A percentile compares a stretch with the other conserved stretches of the same genome.
phyloP scores from a whole-genome alignment of 139 green algal species.

The Picochlorum costavermella region DNA sequence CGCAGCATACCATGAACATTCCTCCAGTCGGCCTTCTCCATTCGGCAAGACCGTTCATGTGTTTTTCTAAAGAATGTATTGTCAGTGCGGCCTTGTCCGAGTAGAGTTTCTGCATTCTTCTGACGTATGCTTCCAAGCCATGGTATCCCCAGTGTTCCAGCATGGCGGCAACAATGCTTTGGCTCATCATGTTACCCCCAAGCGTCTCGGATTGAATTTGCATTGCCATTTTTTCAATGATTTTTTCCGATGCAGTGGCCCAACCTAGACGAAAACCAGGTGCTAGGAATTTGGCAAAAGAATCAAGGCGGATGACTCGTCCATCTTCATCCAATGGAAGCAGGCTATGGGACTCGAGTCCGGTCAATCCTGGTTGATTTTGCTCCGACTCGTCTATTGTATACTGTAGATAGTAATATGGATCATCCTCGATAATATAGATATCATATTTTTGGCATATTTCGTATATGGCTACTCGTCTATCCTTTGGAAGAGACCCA shows the following conservation, averaged over 20 bases:
- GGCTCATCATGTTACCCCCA: conserved; percentile 31
- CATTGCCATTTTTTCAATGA: conserved; percentile 21
- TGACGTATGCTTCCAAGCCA: conserved; percentile 35
- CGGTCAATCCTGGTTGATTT: background rate
- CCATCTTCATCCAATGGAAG: conserved; percentile 39
- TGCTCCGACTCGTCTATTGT: background rate
- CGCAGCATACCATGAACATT: conserved; percentile 24
- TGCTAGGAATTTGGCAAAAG: conserved; percentile 57
- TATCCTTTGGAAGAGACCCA: conserved; percentile 25
- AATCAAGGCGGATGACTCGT: conserved; percentile 67
- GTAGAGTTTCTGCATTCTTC: conserved; percentile 34
- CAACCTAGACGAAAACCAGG: conserved; percentile 65
- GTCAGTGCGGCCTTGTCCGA: conserved; percentile 15
- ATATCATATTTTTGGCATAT: conserved; percentile 30
- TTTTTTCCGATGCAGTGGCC: conserved; percentile 36
- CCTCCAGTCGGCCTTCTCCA: conserved; percentile 29
- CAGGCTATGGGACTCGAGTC: background rate
- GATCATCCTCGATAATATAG: conserved; percentile 74
- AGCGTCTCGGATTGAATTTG: conserved; percentile 29
- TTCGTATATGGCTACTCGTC: conserved; percentile 52
- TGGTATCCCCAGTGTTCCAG: conserved; percentile 28
- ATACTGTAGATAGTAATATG: conserved; percentile 73
- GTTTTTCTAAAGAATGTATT: conserved; percentile 4
- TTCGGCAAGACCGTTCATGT: conserved; percentile 20
- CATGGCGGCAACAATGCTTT: conserved; percentile 26